Conservation (phyloP, 352 stramenopile genomes). For the Discostella stelligera region DNA sequence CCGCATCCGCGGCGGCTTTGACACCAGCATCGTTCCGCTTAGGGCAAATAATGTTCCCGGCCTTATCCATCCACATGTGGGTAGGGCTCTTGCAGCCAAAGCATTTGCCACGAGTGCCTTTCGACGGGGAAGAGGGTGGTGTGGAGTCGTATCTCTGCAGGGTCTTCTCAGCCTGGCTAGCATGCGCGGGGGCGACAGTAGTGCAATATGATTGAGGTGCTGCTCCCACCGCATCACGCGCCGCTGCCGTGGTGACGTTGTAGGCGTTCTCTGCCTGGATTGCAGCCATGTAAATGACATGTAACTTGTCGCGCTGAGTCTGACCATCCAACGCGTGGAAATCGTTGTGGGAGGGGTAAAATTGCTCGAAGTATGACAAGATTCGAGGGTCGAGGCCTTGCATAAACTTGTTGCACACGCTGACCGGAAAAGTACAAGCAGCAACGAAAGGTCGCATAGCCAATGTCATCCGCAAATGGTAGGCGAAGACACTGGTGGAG, state of each 20-base stretch:
- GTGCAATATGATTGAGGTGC: not conserved
- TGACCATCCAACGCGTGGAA: not conserved
- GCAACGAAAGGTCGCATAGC: not conserved
- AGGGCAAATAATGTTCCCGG: not conserved
- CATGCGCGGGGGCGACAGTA: not conserved
- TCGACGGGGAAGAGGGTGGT: too few species aligned
- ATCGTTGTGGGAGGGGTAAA: not conserved
- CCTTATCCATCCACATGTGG: not conserved
- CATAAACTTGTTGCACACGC: not conserved
- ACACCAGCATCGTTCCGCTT: not conserved
- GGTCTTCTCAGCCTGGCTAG: slow-evolving; percentile 1
- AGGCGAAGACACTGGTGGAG: not conserved
- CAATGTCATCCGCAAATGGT: not conserved
- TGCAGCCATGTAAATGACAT: not conserved
- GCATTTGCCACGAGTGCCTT: not conserved
- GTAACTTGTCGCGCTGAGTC: not conserved
- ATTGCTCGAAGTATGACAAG: not conserved
- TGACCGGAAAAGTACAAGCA: not conserved
- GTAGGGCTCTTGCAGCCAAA: not conserved
- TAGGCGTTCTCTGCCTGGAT: not conserved
- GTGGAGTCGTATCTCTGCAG: not conserved
- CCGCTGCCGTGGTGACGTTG: not conserved
- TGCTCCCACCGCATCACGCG: not conserved
- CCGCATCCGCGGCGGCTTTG: not conserved
- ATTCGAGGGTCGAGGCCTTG: not conserved